phyloP scores from a whole-genome alignment of 106 monocot genomes.

The Allium cepa region DNA sequence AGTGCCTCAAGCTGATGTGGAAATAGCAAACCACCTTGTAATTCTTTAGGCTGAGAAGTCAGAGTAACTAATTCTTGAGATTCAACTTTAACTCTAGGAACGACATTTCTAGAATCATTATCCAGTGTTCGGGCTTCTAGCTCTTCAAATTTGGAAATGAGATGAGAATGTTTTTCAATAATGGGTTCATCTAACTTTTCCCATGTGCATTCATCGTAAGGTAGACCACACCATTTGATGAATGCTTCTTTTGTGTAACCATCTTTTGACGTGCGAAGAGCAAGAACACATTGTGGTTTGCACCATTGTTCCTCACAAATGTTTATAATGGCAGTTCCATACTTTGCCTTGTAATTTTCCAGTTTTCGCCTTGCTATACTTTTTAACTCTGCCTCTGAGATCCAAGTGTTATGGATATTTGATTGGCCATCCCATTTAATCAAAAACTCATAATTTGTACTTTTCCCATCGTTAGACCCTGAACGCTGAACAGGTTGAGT shows the following conservation, averaged over 20 bases:
- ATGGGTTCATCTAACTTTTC: slow-evolving; percentile 78
- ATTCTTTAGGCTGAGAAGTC: slow-evolving; percentile 73
- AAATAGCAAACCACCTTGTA: slow-evolving; percentile 81
- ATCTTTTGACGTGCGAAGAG: slow-evolving; percentile 41
- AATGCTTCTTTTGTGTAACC: slow-evolving; percentile 46
- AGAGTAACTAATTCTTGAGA: slow-evolving; percentile 42
- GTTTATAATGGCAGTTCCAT: slow-evolving; percentile 65
- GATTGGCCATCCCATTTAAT: slow-evolving; percentile 94
- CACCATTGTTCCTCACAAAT: slow-evolving; percentile 85
- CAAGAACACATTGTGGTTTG: slow-evolving; percentile 67
- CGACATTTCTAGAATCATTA: slow-evolving; percentile 29
- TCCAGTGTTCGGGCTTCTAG: slow-evolving; percentile 54
- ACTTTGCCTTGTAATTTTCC: slow-evolving; percentile 91
- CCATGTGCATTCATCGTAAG: slow-evolving; percentile 98
- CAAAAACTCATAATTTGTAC: slow-evolving; percentile 62
- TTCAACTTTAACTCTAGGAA: slow-evolving; percentile 29
- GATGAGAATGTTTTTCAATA: slow-evolving; percentile 33
- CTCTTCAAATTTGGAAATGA: slow-evolving; percentile 49
- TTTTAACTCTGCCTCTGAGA: slow-evolving; percentile 74
- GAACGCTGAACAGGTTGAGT: slow-evolving; percentile 6
- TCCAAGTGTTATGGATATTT: slow-evolving; percentile 87
- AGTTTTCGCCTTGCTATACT: slow-evolving; percentile 79
- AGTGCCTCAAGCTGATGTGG: slow-evolving; percentile 95
- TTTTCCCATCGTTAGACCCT: slow-evolving; percentile 1
- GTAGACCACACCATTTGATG: slow-evolving; percentile 77